A percentile compares a stretch with the other conserved stretches of the same genome.
phyloP scores from a whole-genome alignment of 1,284 basidiomycete species.

The Melampsora larici-populina region DNA sequence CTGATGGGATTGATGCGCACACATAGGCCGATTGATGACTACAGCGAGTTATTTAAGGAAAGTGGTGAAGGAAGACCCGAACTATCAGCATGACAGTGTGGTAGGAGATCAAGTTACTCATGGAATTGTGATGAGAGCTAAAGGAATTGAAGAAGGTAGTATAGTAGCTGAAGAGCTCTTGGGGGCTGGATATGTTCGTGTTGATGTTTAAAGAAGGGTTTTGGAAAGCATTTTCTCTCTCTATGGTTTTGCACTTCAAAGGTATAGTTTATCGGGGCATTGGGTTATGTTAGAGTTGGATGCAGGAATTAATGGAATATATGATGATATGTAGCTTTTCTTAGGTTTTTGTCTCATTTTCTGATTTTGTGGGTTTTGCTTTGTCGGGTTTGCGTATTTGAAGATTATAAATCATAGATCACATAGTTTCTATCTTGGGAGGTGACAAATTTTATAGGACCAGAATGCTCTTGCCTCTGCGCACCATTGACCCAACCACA shows the following conservation, averaged over 20 bases:
- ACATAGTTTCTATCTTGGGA: no score
- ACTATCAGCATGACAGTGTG: conserved; percentile 84
- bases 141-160: conserved; percentile 64
- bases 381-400: no score
- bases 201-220: background rate
- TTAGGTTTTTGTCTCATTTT: no score
- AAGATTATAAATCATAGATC: no score
- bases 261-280: no score
- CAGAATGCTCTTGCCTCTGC: no score
- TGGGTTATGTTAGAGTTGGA: no score
- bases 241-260: background rate
- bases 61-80: conserved; percentile 83
- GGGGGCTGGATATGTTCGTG: conserved; percentile 8
- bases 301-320: no score
- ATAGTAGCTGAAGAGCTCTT: conserved; percentile 39
- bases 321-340: no score
- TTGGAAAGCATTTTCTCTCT: background rate
- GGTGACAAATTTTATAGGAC: no score
- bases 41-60: conserved; percentile 89
- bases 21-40: conserved; percentile 73
- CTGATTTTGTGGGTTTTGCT: no score
- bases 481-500: no score
- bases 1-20: background rate
- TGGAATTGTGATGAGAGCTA: conserved; percentile 84
- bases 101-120: conserved; percentile 89